Percentiles rank a stretch among this genome's conserved stretches.
Conservation (phyloP, 768 basidiomycete genomes). For the Leucocoprinus sp. region DNA sequence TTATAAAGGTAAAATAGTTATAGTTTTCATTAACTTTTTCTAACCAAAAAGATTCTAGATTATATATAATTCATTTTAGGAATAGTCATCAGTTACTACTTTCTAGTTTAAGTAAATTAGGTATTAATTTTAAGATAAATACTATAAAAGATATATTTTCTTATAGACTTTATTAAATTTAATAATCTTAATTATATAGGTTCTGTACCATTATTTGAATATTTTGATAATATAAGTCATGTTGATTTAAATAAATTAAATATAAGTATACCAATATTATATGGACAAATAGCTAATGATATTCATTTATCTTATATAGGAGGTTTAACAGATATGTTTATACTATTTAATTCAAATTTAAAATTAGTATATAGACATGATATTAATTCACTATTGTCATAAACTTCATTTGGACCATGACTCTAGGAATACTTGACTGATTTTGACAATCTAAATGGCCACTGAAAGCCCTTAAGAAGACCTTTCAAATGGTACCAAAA, state of each 20-base stretch:
- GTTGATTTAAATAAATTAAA: slow-evolving; percentile 1
- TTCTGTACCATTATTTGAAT: slow-evolving; percentile 7
- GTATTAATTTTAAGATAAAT: slow-evolving; percentile 5
- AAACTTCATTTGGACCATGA: no score
- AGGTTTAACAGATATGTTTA: slow-evolving; percentile 13
- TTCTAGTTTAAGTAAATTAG: slow-evolving; percentile 11
- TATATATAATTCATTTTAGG: slow-evolving; percentile 10
- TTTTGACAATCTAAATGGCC: no score
- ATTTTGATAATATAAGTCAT: slow-evolving; percentile 10
- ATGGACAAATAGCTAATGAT: slow-evolving; percentile 8
- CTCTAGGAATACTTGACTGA: no score
- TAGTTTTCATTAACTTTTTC: neutral
- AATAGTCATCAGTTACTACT: slow-evolving; percentile 14
- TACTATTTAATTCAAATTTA: slow-evolving; percentile 6
- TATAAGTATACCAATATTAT: slow-evolving; percentile 8
- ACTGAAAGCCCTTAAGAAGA: no score
- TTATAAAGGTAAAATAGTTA: slow-evolving; percentile 12
- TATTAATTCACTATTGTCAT: slow-evolving; percentile 14
- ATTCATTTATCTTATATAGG: slow-evolving; percentile 12
- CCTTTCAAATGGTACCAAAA: no score
- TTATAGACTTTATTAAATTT: slow-evolving; percentile 8
- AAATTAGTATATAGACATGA: slow-evolving; percentile 13
- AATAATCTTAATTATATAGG: slow-evolving; percentile 13
- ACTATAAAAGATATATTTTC: slow-evolving; percentile 11
- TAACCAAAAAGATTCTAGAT: neutral